Conservation (phyloP, 768 basidiomycete species). For the Paxillus involutus region DNA sequence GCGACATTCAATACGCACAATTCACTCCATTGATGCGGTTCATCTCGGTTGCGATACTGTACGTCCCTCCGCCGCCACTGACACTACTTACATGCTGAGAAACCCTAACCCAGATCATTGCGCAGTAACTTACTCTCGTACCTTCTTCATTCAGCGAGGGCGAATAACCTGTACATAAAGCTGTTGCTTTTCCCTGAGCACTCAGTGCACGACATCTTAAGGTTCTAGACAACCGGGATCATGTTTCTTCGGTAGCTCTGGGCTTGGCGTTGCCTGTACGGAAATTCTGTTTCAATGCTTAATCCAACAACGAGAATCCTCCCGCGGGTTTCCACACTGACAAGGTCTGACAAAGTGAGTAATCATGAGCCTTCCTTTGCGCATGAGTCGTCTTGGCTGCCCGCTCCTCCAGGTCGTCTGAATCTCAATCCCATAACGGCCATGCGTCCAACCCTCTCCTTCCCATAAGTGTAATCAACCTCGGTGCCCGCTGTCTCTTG, state of each 20-base stretch:
- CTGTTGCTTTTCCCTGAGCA: background rate
- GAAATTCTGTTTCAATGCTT: background rate
- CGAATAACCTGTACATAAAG: background rate
- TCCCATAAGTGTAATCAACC: background rate
- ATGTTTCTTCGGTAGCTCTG: background rate
- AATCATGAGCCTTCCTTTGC: background rate
- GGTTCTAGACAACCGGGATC: background rate
- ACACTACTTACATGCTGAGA: no score
- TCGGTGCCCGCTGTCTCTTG: background rate
- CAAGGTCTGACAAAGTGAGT: background rate
- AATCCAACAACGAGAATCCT: background rate
- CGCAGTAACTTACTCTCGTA: background rate
- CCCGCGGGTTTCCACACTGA: background rate
- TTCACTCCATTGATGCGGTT: background rate
- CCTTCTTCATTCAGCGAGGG: background rate
- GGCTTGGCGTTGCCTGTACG: background rate
- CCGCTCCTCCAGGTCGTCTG: background rate
- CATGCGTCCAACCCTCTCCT: background rate
- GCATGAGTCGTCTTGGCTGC: conserved; percentile 1
- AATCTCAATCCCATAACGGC: background rate
- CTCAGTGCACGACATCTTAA: no score
- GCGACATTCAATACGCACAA: no score
- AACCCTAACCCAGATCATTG: no score
- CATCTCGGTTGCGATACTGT: background rate
- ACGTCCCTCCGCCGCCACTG: no score